These are phyloP conservation scores for Myxozyma neotropica DNA, from an alignment of 805 yeast species.

Conservation along the genomic window DNA sequence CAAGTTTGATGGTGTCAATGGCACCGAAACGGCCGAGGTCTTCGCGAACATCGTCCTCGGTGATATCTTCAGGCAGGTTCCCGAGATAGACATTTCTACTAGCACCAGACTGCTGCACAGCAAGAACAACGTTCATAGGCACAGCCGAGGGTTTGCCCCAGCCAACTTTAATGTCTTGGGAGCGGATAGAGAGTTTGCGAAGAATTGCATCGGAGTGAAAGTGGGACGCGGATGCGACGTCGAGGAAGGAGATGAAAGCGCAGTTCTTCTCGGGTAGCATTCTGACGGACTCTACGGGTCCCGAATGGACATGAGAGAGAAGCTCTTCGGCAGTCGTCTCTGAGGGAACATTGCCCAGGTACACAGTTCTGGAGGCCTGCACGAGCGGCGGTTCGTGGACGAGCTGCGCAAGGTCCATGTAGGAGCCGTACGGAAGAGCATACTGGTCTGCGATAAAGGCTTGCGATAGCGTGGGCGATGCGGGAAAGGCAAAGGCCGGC, in stretches of 20 bases:
- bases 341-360: conserved; percentile 84
- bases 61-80: conserved; percentile 63
- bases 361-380: conserved; percentile 66
- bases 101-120: conserved; percentile 83
- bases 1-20: conserved; percentile 80
- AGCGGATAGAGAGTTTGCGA: conserved; percentile 76
- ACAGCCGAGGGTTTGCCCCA: conserved; percentile 88
- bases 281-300: conserved; percentile 73
- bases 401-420: conserved; percentile 30
- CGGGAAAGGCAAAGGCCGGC: conserved; percentile 27
- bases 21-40: conserved; percentile 77
- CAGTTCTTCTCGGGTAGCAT: conserved; percentile 81
- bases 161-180: conserved; percentile 81
- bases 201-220: conserved; percentile 93
- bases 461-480: conserved; percentile 34
- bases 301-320: conserved; percentile 87
- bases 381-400: conserved; percentile 15
- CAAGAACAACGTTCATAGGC: conserved; percentile 70
- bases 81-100: conserved; percentile 94
- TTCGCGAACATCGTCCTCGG: conserved; percentile 65
- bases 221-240: conserved; percentile 81
- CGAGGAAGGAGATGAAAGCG: conserved; percentile 87
- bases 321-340: conserved; percentile 78
- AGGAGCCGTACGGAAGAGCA: conserved; percentile 29
- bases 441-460: conserved; percentile 29